phyloP scores from a whole-genome alignment of 2,329 filamentous ascomycete species.

The Orbilia javanica region DNA sequence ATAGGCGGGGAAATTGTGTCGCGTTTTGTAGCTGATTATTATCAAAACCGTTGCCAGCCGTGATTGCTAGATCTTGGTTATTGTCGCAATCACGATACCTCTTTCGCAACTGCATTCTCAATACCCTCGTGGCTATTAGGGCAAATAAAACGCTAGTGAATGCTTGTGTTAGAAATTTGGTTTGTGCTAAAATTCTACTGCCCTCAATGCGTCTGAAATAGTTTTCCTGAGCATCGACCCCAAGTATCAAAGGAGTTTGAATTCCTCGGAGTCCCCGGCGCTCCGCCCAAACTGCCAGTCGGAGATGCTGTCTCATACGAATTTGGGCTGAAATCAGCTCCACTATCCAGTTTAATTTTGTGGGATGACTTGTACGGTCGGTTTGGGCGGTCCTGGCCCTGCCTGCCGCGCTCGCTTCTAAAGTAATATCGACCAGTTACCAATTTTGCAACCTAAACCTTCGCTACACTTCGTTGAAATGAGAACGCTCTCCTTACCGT shows the following conservation, averaged over 20 bases:
- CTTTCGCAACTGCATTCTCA: neutral
- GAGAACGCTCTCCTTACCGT: neutral
- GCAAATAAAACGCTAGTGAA: neutral
- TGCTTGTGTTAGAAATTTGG: neutral
- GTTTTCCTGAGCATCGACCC: neutral
- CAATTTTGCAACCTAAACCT: neutral
- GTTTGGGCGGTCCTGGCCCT: neutral
- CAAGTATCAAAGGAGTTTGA: constrained; percentile 6
- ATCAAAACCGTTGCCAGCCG: neutral
- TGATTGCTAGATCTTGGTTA: neutral
- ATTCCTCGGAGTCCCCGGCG: neutral
- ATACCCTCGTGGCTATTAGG: neutral
- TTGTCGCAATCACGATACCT: neutral
- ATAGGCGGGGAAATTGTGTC: neutral
- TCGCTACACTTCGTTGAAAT: neutral
- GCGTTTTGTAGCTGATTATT: neutral
- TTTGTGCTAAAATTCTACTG: neutral
- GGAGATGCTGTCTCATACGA: constrained; percentile 4
- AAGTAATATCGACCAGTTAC: neutral
- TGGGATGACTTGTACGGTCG: neutral
- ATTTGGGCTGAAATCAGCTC: neutral
- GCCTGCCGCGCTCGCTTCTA: neutral
- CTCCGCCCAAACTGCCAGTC: neutral
- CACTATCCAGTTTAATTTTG: neutral
- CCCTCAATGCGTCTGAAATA: neutral